These are phyloP conservation scores for Stereum hirsutum DNA, from an alignment of 1,284 basidiomycete genomes.

Conservation along the genomic window DNA sequence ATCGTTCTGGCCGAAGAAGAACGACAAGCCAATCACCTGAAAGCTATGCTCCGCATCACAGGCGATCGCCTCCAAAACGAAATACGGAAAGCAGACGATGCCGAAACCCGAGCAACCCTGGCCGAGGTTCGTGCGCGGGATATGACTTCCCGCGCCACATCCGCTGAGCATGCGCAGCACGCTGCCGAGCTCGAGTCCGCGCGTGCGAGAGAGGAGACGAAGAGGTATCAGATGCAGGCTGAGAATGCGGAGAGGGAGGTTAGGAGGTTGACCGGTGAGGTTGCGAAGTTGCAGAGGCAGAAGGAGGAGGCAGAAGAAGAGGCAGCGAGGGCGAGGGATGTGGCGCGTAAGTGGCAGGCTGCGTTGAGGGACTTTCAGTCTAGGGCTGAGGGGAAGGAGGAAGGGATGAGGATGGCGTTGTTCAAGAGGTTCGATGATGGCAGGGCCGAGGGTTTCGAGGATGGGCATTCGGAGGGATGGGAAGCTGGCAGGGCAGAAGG, in stretches of 20 bases:
- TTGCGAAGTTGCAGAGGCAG: conserved; percentile 32
- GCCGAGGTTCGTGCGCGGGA: conserved; percentile 43
- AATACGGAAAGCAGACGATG: conserved; percentile 41
- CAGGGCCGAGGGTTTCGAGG: conserved; percentile 32
- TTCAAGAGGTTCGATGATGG: conserved; percentile 31
- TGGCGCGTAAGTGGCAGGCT: conserved; percentile 34
- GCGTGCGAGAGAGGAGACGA: conserved; percentile 38
- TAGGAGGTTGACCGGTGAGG: conserved; percentile 31
- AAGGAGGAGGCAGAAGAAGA: conserved; percentile 37
- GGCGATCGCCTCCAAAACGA: conserved; percentile 50
- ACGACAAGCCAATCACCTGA: conserved; percentile 46
- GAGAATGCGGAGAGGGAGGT: conserved; percentile 41
- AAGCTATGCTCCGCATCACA: conserved; percentile 41
- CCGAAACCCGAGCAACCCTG: conserved; percentile 39
- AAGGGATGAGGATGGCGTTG: conserved; percentile 27
- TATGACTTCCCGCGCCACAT: conserved; percentile 24
- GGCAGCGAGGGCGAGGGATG: conserved; percentile 36
- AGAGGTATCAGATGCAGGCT: conserved; percentile 36
- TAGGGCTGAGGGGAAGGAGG: conserved; percentile 35
- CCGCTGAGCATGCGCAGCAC: conserved; percentile 38
- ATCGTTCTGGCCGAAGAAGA: conserved; percentile 54
- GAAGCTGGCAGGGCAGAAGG: conserved; percentile 36
- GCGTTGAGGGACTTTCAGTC: conserved; percentile 38
- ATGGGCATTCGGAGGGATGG: conserved; percentile 33
- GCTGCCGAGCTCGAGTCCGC: conserved; percentile 35